phyloP scores from a whole-genome alignment of 306 rosid genomes.

The Mimosa bimucronata region DNA sequence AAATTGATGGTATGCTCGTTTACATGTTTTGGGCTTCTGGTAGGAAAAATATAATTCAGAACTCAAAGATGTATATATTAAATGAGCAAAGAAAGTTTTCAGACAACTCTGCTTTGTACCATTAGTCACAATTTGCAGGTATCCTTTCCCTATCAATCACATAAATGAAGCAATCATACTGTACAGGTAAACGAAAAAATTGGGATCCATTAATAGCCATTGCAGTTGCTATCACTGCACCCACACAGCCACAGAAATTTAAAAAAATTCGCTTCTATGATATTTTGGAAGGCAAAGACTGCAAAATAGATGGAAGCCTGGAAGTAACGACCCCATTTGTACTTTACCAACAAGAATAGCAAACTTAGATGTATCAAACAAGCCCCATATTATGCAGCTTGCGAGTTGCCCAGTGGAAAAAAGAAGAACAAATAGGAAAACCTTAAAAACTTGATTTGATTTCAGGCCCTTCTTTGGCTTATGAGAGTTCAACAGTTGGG shows the following conservation, averaged over 20 bases:
- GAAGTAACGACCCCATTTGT: conserved; percentile 45
- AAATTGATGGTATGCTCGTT: background rate
- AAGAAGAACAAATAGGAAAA: background rate
- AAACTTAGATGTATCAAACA: conserved; percentile 37
- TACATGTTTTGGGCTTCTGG: background rate
- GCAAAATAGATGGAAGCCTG: conserved; percentile 35
- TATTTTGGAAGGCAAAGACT: conserved; percentile 29
- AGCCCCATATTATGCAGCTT: conserved; percentile 25
- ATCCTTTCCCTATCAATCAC: conserved; percentile 34
- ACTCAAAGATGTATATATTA: background rate
- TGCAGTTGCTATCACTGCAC: conserved; percentile 51
- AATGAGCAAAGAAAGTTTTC: conserved; percentile 20
- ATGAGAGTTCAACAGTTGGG: background rate
- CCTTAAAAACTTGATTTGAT: background rate
- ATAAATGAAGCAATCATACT: conserved; percentile 10
- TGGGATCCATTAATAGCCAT: conserved; percentile 49
- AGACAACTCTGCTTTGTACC: background rate
- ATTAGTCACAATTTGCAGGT: conserved; percentile 22
- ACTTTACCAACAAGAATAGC: conserved; percentile 37
- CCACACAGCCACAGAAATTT: conserved; percentile 14
- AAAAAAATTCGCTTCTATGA: conserved; percentile 25
- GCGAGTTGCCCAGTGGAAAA: conserved; percentile 15
- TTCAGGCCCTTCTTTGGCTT: background rate
- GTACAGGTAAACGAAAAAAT: conserved; percentile 7
- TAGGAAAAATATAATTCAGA: conserved; percentile 11